phyloP scores from a whole-genome alignment of 2,329 filamentous ascomycete species.

The Pseudogymnoascus sp. region DNA sequence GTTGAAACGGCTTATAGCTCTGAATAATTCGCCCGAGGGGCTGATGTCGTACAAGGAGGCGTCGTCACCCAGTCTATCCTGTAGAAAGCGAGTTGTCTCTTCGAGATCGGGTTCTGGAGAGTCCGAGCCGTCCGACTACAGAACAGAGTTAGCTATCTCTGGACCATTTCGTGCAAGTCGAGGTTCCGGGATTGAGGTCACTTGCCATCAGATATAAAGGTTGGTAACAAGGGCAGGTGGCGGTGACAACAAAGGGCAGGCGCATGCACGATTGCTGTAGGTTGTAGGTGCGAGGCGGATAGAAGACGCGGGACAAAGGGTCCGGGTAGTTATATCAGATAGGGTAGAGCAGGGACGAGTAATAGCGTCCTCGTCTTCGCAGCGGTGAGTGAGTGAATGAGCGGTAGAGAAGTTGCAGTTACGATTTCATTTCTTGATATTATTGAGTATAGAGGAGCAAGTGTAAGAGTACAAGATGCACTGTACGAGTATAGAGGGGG shows the following conservation, averaged over 20 bases:
- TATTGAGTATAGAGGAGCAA: neutral
- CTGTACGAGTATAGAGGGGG: neutral
- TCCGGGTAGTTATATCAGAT: neutral
- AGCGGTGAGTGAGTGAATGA: neutral
- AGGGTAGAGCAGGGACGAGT: neutral
- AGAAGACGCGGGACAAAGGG: neutral
- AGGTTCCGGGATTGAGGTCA: neutral
- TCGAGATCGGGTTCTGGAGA: slow-evolving; percentile 16
- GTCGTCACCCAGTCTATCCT: slow-evolving; percentile 33
- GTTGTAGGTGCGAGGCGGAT: neutral
- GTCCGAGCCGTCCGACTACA: neutral
- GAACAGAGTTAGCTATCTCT: neutral
- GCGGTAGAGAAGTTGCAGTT: neutral
- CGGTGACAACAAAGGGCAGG: slow-evolving; percentile 2
- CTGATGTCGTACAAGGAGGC: slow-evolving; percentile 31
- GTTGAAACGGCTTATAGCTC: slow-evolving; percentile 35
- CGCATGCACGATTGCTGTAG: neutral
- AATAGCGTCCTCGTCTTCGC: neutral
- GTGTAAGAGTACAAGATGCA: neutral
- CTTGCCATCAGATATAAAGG: slow-evolving; percentile 23
- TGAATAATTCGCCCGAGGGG: slow-evolving; percentile 35
- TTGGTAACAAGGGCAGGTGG: slow-evolving; percentile 15
- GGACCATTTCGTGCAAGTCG: neutral
- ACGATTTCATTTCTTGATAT: neutral
- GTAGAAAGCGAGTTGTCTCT: slow-evolving; percentile 27